Evolutionary conservation across 352 stramenopile genomes (phyloP).

Genomic region (Globisporangium nodosum): DNA sequence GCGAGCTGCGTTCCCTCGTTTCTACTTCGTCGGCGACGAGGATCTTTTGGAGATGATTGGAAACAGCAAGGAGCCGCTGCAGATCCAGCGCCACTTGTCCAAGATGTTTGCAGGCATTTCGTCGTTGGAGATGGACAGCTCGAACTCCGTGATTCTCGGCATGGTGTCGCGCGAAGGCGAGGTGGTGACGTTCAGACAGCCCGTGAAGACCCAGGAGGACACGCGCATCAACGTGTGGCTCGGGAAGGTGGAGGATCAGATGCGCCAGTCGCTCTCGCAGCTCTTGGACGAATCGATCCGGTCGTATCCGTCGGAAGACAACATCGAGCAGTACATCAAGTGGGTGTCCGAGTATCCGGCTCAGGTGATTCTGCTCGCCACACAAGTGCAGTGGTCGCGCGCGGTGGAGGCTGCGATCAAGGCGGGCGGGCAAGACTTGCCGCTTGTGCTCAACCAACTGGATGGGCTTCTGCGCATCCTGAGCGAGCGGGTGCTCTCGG

Average conservation of each 20-base stretch:
- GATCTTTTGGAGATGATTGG: conserved; percentile 99
- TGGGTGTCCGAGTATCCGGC: conserved; percentile 98
- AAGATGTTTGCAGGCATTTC: conserved; percentile 99
- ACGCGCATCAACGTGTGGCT: conserved; percentile 95
- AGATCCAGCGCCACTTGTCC: conserved; percentile 95
- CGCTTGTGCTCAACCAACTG: conserved; percentile 48
- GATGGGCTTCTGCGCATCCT: conserved; percentile 93
- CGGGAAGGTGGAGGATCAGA: conserved; percentile 95
- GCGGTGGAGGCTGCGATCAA: conserved; percentile 91
- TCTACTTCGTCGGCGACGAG: conserved; percentile 99
- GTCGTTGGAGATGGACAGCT: conserved; percentile 81
- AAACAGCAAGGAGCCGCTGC: conserved; percentile 97
- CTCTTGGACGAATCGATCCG: conserved; percentile 92
- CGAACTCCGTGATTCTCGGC: conserved; percentile 66
- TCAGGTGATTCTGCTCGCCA: conserved; percentile 98
- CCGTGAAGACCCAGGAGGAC: conserved; percentile 90
- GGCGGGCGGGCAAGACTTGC: conserved; percentile 36
- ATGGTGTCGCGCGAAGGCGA: conserved; percentile 99
- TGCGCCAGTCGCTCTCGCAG: conserved; percentile 95
- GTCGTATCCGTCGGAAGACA: conserved; percentile 66
- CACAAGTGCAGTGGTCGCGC: conserved; percentile 96
- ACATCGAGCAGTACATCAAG: conserved; percentile 88
- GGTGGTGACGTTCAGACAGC: conserved; percentile 90
- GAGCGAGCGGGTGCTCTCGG: conserved; percentile 93
- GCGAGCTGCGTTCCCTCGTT: conserved; percentile 94